Base-by-base conservation (phyloP, 208 protist genomes). In the Wallacemonas sp. region DNA sequence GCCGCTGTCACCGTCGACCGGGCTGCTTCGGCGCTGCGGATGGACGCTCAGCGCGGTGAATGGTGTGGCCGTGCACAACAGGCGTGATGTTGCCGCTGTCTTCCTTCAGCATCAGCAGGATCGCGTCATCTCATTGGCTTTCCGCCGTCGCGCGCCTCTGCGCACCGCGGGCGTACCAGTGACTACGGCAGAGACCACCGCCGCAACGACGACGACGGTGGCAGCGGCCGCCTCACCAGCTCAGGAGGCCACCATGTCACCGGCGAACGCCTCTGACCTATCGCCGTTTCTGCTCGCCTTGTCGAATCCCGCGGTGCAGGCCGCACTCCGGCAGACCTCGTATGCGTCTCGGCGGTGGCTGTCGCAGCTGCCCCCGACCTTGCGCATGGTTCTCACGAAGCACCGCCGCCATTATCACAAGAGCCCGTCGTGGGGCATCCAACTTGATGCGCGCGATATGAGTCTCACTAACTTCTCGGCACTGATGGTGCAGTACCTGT, bases 381-480 rank as follows among this genome's bases (percentile, higher is more conserved):
- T 85, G 1, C 64, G 62, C 22, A 5, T 85, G n/a, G 71, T 71
- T 5, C 65, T 85, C 12, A 36, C 52, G 10, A 78, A 73, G 42
- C 63, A 62, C 19, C 39, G 55, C 29, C 55, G 34, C 0, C 39
- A 48, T 5, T 62, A 62, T 26, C 62, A 59, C 46, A 45, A 59
- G 36, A 30, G 19, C 33, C 32, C 66, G 38, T 75, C 71, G 15
- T 85, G 79, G 79, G 73, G 74, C 0, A 34, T 85, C 45, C 59
- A 68, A 37, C 48, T 85, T 2, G 62, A 78, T 33, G 70, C 60
- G 0, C 36, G 36, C 4, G 75, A 77, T 62, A 78, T 85, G 79
- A 66, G 60, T 4, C 67, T 85, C 5, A 33, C 73, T 3, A 85
- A 81, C 67, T 73, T 85, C n/a, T 60, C 69, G 3, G 30, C 36